These are phyloP conservation scores for Coemansia sp. DNA, from an alignment of 192 early-diverging fungal species.

Conservation along the genomic window DNA sequence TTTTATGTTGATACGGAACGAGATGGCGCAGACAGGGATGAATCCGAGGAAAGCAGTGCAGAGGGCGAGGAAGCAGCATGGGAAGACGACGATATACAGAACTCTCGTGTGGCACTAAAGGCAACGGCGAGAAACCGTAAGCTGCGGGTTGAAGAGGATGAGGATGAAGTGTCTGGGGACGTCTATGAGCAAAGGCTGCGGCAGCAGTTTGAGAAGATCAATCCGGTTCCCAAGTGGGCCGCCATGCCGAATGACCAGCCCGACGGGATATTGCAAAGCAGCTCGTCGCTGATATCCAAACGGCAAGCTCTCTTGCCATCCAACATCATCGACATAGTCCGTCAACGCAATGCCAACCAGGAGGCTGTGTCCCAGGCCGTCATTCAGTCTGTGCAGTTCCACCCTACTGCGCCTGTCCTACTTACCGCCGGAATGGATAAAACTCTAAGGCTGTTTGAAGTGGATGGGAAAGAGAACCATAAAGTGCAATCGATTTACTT, in stretches of 20 bases:
- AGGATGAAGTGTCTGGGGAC: constrained; percentile 68
- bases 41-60: constrained; percentile 28
- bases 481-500: constrained; percentile 87
- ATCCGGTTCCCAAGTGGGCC: constrained; percentile 88
- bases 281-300: constrained; percentile 18
- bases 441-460: constrained; percentile 81
- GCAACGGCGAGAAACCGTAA: constrained; percentile 67
- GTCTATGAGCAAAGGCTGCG: constrained; percentile 86
- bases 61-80: constrained; percentile 64
- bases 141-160: constrained; percentile 70
- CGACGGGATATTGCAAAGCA: constrained; percentile 16
- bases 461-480: constrained; percentile 91
- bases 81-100: constrained; percentile 76
- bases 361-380: constrained; percentile 52
- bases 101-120: constrained; percentile 68
- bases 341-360: constrained; percentile 37
- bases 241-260: constrained; percentile 21
- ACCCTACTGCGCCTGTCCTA: constrained; percentile 84
- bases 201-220: constrained; percentile 79
- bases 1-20: constrained; percentile 44
- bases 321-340: constrained; percentile 23
- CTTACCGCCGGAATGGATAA: constrained; percentile 87
- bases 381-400: constrained; percentile 75
- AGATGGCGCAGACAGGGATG: neutral
- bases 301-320: constrained; percentile 14